phyloP scores from a whole-genome alignment of 352 stramenopile species.

The Achlya hypogyna region DNA sequence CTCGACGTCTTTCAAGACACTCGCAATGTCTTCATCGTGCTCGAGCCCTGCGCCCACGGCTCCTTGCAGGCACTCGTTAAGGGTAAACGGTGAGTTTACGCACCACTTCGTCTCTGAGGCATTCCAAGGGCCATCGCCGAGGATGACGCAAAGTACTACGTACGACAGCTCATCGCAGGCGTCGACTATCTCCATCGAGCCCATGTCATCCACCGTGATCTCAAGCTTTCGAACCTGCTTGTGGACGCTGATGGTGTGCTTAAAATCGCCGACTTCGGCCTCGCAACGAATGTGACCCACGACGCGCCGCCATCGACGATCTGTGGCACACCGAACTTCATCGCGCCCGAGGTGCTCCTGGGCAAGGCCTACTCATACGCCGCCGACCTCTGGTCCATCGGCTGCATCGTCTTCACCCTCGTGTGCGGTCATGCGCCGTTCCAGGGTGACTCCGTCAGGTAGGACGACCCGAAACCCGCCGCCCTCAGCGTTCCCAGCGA shows the following conservation, averaged over 20 bases:
- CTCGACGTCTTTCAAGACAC: constrained; percentile 61
- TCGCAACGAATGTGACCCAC: constrained; percentile 31
- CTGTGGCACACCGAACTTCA: constrained; percentile 78
- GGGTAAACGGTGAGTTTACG: neutral
- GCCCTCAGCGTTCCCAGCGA: neutral
- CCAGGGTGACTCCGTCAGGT: constrained; percentile 66
- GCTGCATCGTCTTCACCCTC: constrained; percentile 69
- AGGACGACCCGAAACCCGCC: neutral
- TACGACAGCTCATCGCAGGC: constrained; percentile 25
- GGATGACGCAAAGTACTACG: neutral
- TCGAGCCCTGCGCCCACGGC: constrained; percentile 49
- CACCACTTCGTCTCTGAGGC: neutral
- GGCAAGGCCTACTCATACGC: constrained; percentile 41
- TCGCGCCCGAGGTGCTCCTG: constrained; percentile 60
- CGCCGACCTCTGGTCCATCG: constrained; percentile 74
- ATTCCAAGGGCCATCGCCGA: constrained; percentile 1
- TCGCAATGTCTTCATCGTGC: constrained; percentile 65
- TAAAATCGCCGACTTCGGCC: constrained; percentile 18
- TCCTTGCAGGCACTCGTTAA: constrained; percentile 32
- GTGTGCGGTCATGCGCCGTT: constrained; percentile 57
- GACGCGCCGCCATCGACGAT: constrained; percentile 37
- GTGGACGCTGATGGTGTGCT: constrained; percentile 26
- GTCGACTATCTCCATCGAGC: constrained; percentile 51
- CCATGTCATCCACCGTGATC: constrained; percentile 62
- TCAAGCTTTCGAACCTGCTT: constrained; percentile 72